Percentiles rank a stretch among this genome's conserved stretches.
phyloP scores from a whole-genome alignment of 2,329 filamentous ascomycete species.

The Apiospora marii region DNA sequence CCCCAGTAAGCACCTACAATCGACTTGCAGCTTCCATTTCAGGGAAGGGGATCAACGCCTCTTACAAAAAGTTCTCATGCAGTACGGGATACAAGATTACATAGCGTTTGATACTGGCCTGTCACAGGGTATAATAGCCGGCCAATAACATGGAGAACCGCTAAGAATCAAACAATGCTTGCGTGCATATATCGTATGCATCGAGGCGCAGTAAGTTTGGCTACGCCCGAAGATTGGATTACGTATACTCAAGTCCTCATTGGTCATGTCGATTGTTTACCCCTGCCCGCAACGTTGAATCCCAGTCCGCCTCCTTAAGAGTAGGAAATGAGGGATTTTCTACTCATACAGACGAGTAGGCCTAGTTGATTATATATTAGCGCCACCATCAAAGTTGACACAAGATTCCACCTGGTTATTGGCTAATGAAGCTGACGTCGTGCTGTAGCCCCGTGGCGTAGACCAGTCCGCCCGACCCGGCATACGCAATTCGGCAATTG shows the following conservation, averaged over 20 bases:
- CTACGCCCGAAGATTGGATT: neutral
- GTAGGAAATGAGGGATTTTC: neutral
- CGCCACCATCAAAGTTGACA: neutral
- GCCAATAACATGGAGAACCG: neutral
- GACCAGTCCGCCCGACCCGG: neutral
- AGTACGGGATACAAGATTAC: neutral
- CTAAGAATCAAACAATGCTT: neutral
- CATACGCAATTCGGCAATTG: neutral
- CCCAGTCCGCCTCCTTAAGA: neutral
- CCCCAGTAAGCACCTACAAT: neutral
- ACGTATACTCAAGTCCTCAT: neutral
- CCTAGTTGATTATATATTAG: neutral
- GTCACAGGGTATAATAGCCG: neutral
- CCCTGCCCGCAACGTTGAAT: neutral
- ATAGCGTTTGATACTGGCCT: neutral
- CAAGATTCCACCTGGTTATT: neutral
- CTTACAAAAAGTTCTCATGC: neutral
- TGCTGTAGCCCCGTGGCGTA: neutral
- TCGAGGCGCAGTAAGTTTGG: neutral
- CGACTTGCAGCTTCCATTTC: neutral
- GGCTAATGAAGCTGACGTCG: neutral
- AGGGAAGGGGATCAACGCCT: neutral
- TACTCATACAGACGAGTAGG: neutral
- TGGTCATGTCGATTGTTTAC: neutral
- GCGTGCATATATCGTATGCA: neutral